These are phyloP conservation scores for Termitomyces sp. DNA, from an alignment of 768 basidiomycete species.

Conservation along the genomic window DNA sequence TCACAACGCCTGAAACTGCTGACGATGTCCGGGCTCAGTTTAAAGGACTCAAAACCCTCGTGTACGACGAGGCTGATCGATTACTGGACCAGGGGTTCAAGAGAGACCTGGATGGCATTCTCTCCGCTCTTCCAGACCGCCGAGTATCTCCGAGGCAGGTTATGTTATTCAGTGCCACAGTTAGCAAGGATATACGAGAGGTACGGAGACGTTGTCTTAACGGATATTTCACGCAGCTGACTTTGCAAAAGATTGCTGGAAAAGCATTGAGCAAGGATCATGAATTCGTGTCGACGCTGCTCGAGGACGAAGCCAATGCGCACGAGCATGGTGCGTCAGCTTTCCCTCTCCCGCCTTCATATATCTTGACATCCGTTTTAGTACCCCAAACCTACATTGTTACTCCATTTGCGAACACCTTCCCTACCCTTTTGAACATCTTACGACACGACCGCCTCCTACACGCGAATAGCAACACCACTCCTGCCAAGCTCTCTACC, in stretches of 20 bases:
- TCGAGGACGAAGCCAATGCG: conserved; percentile 53
- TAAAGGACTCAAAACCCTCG: conserved; percentile 38
- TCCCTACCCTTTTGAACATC: conserved; percentile 39
- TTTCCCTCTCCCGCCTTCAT: neutral
- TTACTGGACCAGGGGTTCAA: conserved; percentile 74
- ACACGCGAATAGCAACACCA: conserved; percentile 31
- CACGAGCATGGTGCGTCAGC: conserved; percentile 52
- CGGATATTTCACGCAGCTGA: neutral
- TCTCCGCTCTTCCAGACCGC: conserved; percentile 36
- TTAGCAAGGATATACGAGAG: conserved; percentile 64
- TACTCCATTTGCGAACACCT: conserved; percentile 35
- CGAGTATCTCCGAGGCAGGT: conserved; percentile 58
- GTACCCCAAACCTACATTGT: conserved; percentile 46
- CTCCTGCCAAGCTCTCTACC: conserved; percentile 12
- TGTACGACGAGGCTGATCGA: conserved; percentile 75
- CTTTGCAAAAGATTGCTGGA: conserved; percentile 16
- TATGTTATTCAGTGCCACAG: conserved; percentile 72
- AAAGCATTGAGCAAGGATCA: conserved; percentile 27
- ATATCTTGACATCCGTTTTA: conserved; percentile 13
- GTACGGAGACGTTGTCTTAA: conserved; percentile 23
- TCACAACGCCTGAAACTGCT: conserved; percentile 33
- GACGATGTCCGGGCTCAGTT: conserved; percentile 26
- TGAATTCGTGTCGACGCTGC: conserved; percentile 56
- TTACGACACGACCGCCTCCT: conserved; percentile 31
- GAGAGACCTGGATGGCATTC: conserved; percentile 62